Evolutionary conservation across 2,329 filamentous ascomycete genomes (phyloP), one percentile per base, ranked within the genome.

Genomic region (Sarocladium kiliense): DNA sequence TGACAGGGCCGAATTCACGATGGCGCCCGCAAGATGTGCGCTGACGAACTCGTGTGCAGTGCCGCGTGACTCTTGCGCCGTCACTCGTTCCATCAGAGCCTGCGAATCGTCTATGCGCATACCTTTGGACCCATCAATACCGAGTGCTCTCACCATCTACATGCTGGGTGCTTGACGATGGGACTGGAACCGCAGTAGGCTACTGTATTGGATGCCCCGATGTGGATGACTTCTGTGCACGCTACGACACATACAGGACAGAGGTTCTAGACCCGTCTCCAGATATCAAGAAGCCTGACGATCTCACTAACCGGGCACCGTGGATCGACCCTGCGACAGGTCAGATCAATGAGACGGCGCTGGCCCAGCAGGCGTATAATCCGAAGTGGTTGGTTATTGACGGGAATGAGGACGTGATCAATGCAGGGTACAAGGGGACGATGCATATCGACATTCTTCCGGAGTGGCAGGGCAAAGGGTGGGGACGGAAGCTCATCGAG

Each of bases 101-200:
- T 11, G 70, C 68, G 4, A 58, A 60, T 47, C 66, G 66, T 18
- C 67, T 77, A 27, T 69, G 74, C 14, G 76, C 76, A 1, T 79
- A 79, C 65, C 60, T 79, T 62, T 80, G 77, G 77, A 77, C 75
- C 9, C 76, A 78, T 62, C 76, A 72, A 36, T 79, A 74, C 69
- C 77, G 74, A 16, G 66, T 71, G 60, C 73, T 79, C 57, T 75
- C 68, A 9, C 75, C 76, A 0, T 39, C 58, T 11, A 73, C 72
- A 14, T 77, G 74, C 68, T 74, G 76, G 63, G 71, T 79, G 11
- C 71, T 80, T 14, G 77, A 78, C 64, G 73, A 78, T 62, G 76
- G 76, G 41, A 42, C 60, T 3, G 77, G 75, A 2, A 58, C 49
- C 7, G 72, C 68, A 1, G 76, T 78, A 32, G 77, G 77, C n/a